Percentiles rank a stretch among this genome's conserved stretches.
Conservation (phyloP, 108 stramenopile species). For the Pseudonitzschia delicatissima region DNA sequence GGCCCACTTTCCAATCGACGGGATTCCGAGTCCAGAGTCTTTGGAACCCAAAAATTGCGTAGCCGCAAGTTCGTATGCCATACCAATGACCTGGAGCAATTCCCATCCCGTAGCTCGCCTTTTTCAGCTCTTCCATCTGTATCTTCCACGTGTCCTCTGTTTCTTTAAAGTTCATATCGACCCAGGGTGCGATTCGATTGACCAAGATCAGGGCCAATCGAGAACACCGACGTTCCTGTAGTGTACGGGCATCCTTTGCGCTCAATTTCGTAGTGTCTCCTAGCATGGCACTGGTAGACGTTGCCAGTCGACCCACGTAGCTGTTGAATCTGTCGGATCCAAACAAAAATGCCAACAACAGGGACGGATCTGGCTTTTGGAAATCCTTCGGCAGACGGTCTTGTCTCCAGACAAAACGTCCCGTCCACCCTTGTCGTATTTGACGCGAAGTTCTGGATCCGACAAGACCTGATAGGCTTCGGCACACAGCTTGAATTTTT, state of each 20-base stretch:
- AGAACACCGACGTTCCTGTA: slow-evolving; percentile 57
- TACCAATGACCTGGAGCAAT: slow-evolving; percentile 60
- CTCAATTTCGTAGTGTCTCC: slow-evolving; percentile 55
- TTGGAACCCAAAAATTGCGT: slow-evolving; percentile 60
- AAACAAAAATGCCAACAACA: slow-evolving; percentile 76
- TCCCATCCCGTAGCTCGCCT: slow-evolving; percentile 63
- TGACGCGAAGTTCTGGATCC: slow-evolving; percentile 58
- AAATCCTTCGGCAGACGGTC: slow-evolving; percentile 41
- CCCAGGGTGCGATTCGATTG: slow-evolving; percentile 50
- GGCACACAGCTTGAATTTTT: slow-evolving; percentile 76
- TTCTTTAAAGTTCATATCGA: slow-evolving; percentile 45
- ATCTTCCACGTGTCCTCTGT: slow-evolving; percentile 48
- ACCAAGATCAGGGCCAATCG: slow-evolving; percentile 66
- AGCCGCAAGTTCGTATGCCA: slow-evolving; percentile 56
- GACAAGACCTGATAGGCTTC: slow-evolving; percentile 83
- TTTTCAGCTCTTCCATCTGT: slow-evolving; percentile 41
- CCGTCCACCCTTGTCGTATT: slow-evolving; percentile 63
- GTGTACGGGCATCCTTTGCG: slow-evolving; percentile 37
- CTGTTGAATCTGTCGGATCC: slow-evolving; percentile 71
- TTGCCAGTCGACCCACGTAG: slow-evolving; percentile 62
- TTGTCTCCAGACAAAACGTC: slow-evolving; percentile 63
- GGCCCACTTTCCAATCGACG: slow-evolving; percentile 65
- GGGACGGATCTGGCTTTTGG: slow-evolving; percentile 45
- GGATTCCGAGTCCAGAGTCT: slow-evolving; percentile 73
- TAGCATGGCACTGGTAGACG: slow-evolving; percentile 65